These are phyloP conservation scores for Suillus sp. DNA, from an alignment of 768 basidiomycete species.

Conservation along the genomic window DNA sequence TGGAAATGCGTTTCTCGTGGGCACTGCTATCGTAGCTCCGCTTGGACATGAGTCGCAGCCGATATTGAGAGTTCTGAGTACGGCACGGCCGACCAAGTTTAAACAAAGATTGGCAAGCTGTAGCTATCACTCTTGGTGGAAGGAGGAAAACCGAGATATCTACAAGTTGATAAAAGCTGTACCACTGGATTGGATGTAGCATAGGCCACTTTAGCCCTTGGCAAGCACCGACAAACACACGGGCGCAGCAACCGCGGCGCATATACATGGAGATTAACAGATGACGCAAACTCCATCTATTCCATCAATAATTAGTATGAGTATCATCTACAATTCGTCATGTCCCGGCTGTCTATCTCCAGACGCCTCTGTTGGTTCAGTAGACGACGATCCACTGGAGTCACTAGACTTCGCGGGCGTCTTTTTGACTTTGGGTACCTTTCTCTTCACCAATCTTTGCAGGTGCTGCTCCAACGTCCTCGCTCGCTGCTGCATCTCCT, in stretches of 20 bases:
- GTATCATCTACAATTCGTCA: slow-evolving; percentile 30
- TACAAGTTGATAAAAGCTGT: slow-evolving; percentile 5
- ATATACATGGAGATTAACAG: neutral
- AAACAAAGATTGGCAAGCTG: neutral
- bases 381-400: slow-evolving; percentile 16
- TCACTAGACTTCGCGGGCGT: slow-evolving; percentile 34
- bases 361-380: slow-evolving; percentile 23
- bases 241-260: neutral
- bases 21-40: slow-evolving; percentile 74
- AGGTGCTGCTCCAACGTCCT: slow-evolving; percentile 78
- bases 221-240: slow-evolving; percentile 32
- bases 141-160: slow-evolving; percentile 5
- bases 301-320: slow-evolving; percentile 11
- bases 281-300: slow-evolving; percentile 19
- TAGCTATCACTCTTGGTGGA: neutral
- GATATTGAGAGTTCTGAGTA: slow-evolving; percentile 5
- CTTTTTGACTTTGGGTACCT: slow-evolving; percentile 65
- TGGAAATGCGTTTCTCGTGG: slow-evolving; percentile 72
- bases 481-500: slow-evolving; percentile 83
- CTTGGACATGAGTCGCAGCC: slow-evolving; percentile 46
- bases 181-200: neutral
- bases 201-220: neutral
- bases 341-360: slow-evolving; percentile 26
- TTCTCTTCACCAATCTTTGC: slow-evolving; percentile 68
- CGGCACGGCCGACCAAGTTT: slow-evolving; percentile 3